Conservation (phyloP, 2,329 filamentous ascomycete species). For the Alternaria consortialis region DNA sequence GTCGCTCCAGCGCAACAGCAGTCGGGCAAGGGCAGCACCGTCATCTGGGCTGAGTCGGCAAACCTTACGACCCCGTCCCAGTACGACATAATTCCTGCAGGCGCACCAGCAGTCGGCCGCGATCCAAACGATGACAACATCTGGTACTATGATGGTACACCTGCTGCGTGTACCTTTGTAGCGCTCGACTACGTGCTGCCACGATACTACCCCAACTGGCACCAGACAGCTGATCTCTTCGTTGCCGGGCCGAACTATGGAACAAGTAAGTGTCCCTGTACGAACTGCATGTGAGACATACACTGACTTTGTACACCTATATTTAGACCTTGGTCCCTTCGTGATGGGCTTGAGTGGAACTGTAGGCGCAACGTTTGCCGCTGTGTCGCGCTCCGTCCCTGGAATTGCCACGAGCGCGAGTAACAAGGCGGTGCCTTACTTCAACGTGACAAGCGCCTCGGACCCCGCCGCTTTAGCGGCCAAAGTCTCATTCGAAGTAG, state of each 20-base stretch:
- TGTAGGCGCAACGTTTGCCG: slow-evolving; percentile 60
- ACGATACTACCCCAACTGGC: slow-evolving; percentile 47
- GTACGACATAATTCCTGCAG: slow-evolving; percentile 58
- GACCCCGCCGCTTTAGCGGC: slow-evolving; percentile 58
- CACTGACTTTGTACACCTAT: no score
- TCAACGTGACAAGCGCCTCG: slow-evolving; percentile 55
- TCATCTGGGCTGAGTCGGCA: slow-evolving; percentile 55
- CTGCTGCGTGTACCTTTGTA: slow-evolving; percentile 65
- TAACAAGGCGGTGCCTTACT: slow-evolving; percentile 54
- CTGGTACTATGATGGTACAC: slow-evolving; percentile 70
- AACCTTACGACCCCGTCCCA: slow-evolving; percentile 56
- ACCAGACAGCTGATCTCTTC: slow-evolving; percentile 63
- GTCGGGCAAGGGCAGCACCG: slow-evolving; percentile 57
- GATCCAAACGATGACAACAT: slow-evolving; percentile 64
- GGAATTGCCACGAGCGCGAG: slow-evolving; percentile 60
- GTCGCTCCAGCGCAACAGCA: slow-evolving; percentile 56
- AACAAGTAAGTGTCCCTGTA: slow-evolving; percentile 38
- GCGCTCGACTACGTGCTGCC: slow-evolving; percentile 66
- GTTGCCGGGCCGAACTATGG: slow-evolving; percentile 66
- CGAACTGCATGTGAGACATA: no score
- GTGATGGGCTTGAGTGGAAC: slow-evolving; percentile 45
- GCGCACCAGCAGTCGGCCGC: slow-evolving; percentile 59
- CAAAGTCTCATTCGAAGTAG: slow-evolving; percentile 55
- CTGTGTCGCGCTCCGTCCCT: slow-evolving; percentile 60
- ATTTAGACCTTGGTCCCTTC: slow-evolving; percentile 59